A percentile compares a stretch with the other conserved stretches of the same genome.
Evolutionary conservation across 495 filamentous ascomycete species (phyloP).

Genomic region (Hypoxylon cercidicola): DNA sequence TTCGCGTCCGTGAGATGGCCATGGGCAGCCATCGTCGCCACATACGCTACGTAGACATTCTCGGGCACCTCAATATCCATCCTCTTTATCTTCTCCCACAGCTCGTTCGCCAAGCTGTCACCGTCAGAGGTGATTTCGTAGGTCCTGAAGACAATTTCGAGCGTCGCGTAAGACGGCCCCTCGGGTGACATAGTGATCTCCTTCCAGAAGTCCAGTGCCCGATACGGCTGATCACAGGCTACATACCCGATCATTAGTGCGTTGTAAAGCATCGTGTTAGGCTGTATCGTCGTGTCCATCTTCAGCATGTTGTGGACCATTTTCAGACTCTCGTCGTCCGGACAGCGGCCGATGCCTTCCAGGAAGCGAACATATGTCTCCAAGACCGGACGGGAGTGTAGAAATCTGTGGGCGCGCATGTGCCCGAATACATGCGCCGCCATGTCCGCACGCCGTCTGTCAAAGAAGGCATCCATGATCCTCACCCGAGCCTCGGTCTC

Average conservation of each 20-base stretch:
- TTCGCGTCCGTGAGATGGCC: slow-evolving; percentile 72
- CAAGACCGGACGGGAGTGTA: slow-evolving; percentile 66
- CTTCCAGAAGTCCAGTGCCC: slow-evolving; percentile 80
- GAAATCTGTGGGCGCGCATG: slow-evolving; percentile 76
- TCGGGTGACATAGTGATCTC: slow-evolving; percentile 80
- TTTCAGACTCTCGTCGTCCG: slow-evolving; percentile 71
- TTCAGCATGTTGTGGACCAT: slow-evolving; percentile 91
- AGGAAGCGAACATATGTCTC: slow-evolving; percentile 83
- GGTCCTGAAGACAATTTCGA: slow-evolving; percentile 79
- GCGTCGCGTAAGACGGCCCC: slow-evolving; percentile 81
- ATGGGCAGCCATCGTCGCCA: slow-evolving; percentile 77
- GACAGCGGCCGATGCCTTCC: slow-evolving; percentile 73
- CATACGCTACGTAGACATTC: slow-evolving; percentile 76
- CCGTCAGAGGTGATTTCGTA: slow-evolving; percentile 75
- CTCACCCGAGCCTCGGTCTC: slow-evolving; percentile 66
- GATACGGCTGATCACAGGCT: slow-evolving; percentile 68
- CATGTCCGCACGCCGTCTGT: slow-evolving; percentile 78
- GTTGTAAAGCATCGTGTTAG: slow-evolving; percentile 80
- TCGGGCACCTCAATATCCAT: slow-evolving; percentile 81
- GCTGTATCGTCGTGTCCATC: slow-evolving; percentile 80
- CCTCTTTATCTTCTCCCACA: slow-evolving; percentile 77
- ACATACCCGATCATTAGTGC: slow-evolving; percentile 87
- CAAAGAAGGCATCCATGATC: slow-evolving; percentile 87
- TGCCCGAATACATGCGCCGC: slow-evolving; percentile 86
- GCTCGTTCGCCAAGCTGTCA: slow-evolving; percentile 70